A percentile compares a stretch with the other conserved stretches of the same genome.
These are phyloP conservation scores for Hygrocybe coccinea DNA, from an alignment of 768 basidiomycete genomes.

Conservation along the genomic window DNA sequence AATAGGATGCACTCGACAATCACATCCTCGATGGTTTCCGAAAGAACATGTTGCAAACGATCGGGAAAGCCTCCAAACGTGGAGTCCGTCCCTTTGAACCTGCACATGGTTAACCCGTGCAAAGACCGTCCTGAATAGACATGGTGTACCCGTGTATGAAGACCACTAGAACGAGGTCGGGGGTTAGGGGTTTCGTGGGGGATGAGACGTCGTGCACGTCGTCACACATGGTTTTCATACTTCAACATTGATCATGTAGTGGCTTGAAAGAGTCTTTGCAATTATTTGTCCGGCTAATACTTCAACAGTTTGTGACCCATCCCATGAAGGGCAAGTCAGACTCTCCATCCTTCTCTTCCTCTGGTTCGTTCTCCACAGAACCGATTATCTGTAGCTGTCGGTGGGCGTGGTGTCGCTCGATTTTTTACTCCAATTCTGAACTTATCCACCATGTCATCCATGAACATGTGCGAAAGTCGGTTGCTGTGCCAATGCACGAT, in stretches of 20 bases:
- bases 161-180: slow-evolving; percentile 57
- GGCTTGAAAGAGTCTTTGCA: too few relatives aligned
- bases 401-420: slow-evolving; percentile 51
- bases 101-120: slow-evolving; percentile 33
- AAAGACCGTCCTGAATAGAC: neutral
- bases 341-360: neutral
- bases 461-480: slow-evolving; percentile 42
- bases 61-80: slow-evolving; percentile 78
- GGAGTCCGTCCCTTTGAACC: slow-evolving; percentile 57
- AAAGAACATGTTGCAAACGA: slow-evolving; percentile 69
- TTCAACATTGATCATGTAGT: too few relatives aligned
- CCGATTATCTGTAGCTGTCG: slow-evolving; percentile 29
- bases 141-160: slow-evolving; percentile 67
- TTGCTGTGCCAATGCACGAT: slow-evolving; percentile 43
- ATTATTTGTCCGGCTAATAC: too few relatives aligned
- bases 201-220: too few relatives aligned
- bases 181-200: neutral
- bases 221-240: too few relatives aligned
- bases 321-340: too few relatives aligned
- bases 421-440: slow-evolving; percentile 34
- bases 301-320: too few relatives aligned
- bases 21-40: slow-evolving; percentile 54
- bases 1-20: slow-evolving; percentile 74
- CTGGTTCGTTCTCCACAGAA: neutral
- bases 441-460: slow-evolving; percentile 44